Evolutionary conservation across 768 basidiomycete species (phyloP).

Genomic region (Trametes cinnabarina): DNA sequence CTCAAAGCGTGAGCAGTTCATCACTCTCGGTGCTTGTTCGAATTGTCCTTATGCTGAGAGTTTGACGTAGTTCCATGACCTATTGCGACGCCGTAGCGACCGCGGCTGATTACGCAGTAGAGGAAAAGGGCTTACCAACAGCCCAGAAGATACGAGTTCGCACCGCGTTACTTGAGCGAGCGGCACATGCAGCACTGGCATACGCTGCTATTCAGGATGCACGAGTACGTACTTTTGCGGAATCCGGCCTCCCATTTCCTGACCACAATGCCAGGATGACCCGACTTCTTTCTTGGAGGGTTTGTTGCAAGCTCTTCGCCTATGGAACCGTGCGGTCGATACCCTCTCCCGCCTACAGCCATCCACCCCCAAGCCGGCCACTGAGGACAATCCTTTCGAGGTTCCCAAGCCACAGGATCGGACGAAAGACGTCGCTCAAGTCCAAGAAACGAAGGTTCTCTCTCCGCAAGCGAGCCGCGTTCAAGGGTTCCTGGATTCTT

Average conservation of each 20-base stretch:
- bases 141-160: slow-evolving; percentile 57
- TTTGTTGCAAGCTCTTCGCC: slow-evolving; percentile 66
- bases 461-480: slow-evolving; percentile 21
- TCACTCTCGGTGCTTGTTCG: too few relatives aligned
- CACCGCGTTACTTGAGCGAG: slow-evolving; percentile 59
- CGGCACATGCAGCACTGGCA: slow-evolving; percentile 69
- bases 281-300: slow-evolving; percentile 52
- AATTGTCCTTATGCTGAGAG: neutral
- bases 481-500: slow-evolving; percentile 44
- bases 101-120: slow-evolving; percentile 38
- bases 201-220: slow-evolving; percentile 68
- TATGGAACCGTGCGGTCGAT: slow-evolving; percentile 81
- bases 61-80: slow-evolving; percentile 39
- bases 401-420: slow-evolving; percentile 32
- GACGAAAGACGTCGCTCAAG: slow-evolving; percentile 3
- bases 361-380: slow-evolving; percentile 24
- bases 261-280: slow-evolving; percentile 50
- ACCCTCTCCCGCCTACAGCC: slow-evolving; percentile 59
- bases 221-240: too few relatives aligned
- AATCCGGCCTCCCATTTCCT: too few relatives aligned
- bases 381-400: slow-evolving; percentile 58
- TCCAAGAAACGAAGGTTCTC: slow-evolving; percentile 5
- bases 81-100: slow-evolving; percentile 62
- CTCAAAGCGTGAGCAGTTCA: slow-evolving; percentile 49
- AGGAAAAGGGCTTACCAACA: slow-evolving; percentile 50